These are phyloP conservation scores for Fusarium sp. DNA, from an alignment of 2,329 filamentous ascomycete genomes.

Conservation along the genomic window DNA sequence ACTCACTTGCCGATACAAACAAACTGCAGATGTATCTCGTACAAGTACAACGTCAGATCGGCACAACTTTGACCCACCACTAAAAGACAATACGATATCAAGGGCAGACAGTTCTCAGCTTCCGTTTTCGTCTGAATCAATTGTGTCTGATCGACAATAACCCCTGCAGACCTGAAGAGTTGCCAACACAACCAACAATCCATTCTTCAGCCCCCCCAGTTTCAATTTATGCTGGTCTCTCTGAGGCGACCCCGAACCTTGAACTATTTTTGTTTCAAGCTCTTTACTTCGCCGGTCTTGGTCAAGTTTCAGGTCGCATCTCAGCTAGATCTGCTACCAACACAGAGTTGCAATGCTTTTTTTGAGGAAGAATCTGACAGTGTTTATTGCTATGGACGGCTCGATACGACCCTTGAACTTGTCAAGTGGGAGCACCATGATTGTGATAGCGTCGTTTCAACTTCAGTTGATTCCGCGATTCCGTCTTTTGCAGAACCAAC, in stretches of 20 bases:
- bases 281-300: slow-evolving; percentile 40
- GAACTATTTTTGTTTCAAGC: slow-evolving; percentile 7
- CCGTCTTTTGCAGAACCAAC: not conserved
- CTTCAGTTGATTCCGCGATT: not conserved
- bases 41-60: not conserved
- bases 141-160: not conserved
- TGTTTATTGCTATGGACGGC: not conserved
- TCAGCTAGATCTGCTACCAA: not conserved
- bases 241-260: not conserved
- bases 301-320: slow-evolving; percentile 34
- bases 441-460: not conserved
- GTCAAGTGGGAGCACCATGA: not conserved
- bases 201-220: slow-evolving; percentile 53
- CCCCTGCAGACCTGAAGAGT: slow-evolving; percentile 21
- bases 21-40: not conserved
- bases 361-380: not conserved
- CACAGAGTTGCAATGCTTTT: not conserved
- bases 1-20: slow-evolving; percentile 9
- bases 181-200: slow-evolving; percentile 34
- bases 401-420: not conserved
- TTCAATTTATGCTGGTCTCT: slow-evolving; percentile 16
- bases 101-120: not conserved
- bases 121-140: not conserved
- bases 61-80: not conserved
- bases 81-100: not conserved